Evolutionary conservation across 192 early-diverging fungal species (phyloP), one percentile per base, ranked within the genome.

Genomic region (Backusella macrospora): DNA sequence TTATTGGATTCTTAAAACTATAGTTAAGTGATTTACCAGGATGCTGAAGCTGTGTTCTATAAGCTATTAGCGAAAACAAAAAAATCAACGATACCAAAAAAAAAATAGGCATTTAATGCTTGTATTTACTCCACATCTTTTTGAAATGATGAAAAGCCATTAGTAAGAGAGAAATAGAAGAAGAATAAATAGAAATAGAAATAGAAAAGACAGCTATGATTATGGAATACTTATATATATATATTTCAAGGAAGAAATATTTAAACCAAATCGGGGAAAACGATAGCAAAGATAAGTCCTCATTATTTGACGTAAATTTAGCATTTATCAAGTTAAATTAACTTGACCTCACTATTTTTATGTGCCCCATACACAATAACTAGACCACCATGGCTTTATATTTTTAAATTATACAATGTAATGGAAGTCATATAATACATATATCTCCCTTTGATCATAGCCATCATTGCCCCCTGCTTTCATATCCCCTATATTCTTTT

Each of bases 1-100:
- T 37, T 3, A 80, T 62, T 7, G 78, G 78, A 3, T 73, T 59
- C 0, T 70, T 29, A 14, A 14, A 4, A 21, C 12, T 47, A 14
- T 45, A 5, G 1, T 42, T 7, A 3, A 44, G 15, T 16, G 26
- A n/a, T 5, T 5, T 5, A 12, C 14, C 26, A 14, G 43, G 21
- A 8, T 1, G 13, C 10, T 39, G 23, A n/a, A 15, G 3, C 12
- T 26, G 66, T 14, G 39, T 69, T 34, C 26, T 13, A 34, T 38
- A 49, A 0, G 5, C 7, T n/a, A 21, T 69, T 0, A 44, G 21
- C 14, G 18, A 48, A 37, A 48, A 69, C 4, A 44, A 45, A 8
- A 9, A 5, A 18, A 69, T 9, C 6, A 44, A 29, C 7, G 26
- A 48, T 10, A 69, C 12, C 7, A 69, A 7, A 13, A 69, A 7